Evolutionary conservation across 352 stramenopile species (phyloP).

Genomic region (Thraustochytrium sp.): DNA sequence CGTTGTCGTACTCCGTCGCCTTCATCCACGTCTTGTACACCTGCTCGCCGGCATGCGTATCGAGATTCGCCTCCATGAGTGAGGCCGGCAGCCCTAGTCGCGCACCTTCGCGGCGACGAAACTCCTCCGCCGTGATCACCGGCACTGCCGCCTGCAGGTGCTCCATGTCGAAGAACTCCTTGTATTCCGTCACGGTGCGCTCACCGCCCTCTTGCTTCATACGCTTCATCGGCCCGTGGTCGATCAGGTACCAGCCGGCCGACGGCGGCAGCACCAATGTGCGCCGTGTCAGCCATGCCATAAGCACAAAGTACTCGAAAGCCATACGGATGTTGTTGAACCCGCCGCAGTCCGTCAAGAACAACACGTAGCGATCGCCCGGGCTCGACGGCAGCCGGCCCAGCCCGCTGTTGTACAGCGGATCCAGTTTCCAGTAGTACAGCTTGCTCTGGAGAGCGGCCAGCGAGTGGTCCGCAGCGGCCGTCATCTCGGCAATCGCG

Average conservation of each 20-base stretch:
- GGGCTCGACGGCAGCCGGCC: neutral
- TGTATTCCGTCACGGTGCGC: conserved; percentile 12
- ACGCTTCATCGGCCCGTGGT: conserved; percentile 30
- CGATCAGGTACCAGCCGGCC: conserved; percentile 37
- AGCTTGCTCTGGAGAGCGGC: conserved; percentile 24
- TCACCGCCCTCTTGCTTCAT: neutral
- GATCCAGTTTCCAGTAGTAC: conserved; percentile 41
- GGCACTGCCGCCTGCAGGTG: conserved; percentile 20
- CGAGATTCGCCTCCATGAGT: neutral
- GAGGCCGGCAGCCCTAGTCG: neutral
- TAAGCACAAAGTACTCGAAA: conserved; percentile 46
- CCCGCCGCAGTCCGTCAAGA: conserved; percentile 35
- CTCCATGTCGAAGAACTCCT: conserved; percentile 45
- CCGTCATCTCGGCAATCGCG: neutral
- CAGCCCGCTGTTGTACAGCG: conserved; percentile 16
- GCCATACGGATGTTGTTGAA: conserved; percentile 47
- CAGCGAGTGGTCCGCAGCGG: neutral
- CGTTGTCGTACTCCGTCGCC: neutral
- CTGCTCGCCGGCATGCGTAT: neutral
- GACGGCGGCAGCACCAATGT: conserved; percentile 18
- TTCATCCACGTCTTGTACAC: conserved; percentile 29
- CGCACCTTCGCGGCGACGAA: neutral
- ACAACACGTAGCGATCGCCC: conserved; percentile 32
- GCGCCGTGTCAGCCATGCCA: conserved; percentile 40
- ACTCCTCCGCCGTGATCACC: conserved; percentile 32